Conservation (phyloP, 2,329 filamentous ascomycete species). For the Byssothecium circinans region DNA sequence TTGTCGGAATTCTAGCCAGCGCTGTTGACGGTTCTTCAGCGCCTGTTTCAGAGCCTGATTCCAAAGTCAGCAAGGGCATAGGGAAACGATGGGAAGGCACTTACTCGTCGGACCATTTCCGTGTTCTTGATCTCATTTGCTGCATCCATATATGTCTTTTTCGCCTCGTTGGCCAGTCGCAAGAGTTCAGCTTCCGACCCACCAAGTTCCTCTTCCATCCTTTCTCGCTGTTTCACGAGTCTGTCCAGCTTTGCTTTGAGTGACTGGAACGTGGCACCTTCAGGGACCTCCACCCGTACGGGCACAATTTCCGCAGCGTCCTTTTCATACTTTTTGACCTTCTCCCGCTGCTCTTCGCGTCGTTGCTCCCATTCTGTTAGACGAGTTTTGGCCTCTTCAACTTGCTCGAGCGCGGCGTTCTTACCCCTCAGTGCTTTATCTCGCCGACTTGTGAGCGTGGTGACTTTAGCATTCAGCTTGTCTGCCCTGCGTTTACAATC, state of each 20-base stretch:
- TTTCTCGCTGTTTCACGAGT: slow-evolving; percentile 30
- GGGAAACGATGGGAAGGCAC: slow-evolving; percentile 4
- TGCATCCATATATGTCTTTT: slow-evolving; percentile 23
- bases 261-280: slow-evolving; percentile 33
- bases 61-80: not conserved
- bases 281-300: slow-evolving; percentile 32
- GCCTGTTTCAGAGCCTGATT: slow-evolving; percentile 59
- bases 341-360: slow-evolving; percentile 28
- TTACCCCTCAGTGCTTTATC: slow-evolving; percentile 44
- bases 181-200: slow-evolving; percentile 38
- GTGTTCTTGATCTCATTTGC: slow-evolving; percentile 22
- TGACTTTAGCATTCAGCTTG: slow-evolving; percentile 34
- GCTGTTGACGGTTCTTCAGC: slow-evolving; percentile 67
- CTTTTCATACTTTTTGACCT: slow-evolving; percentile 25
- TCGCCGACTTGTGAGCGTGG: slow-evolving; percentile 34
- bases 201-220: slow-evolving; percentile 35
- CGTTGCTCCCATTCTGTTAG: slow-evolving; percentile 29
- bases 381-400: slow-evolving; percentile 38
- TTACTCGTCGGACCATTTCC: slow-evolving; percentile 19
- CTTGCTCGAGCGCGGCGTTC: slow-evolving; percentile 43
- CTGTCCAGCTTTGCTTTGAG: slow-evolving; percentile 35
- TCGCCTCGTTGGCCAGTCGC: slow-evolving; percentile 32
- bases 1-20: slow-evolving; percentile 80
- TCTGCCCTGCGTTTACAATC: slow-evolving; percentile 21
- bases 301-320: slow-evolving; percentile 21